Conservation (phyloP, 164 flowering plant species). For the Nymphaea colorata region DNA sequence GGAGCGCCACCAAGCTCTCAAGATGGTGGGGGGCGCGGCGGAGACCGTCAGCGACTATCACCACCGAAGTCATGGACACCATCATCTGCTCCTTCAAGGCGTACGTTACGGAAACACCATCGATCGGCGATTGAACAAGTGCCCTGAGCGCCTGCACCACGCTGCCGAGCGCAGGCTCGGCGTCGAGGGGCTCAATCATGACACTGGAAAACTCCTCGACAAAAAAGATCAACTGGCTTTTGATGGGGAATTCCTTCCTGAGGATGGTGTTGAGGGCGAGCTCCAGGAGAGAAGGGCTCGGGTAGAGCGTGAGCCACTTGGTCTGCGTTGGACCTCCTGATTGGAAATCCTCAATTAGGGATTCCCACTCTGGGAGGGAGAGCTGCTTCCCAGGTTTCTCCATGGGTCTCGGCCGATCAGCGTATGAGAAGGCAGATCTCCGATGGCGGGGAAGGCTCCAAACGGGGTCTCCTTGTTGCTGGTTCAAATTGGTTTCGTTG, state of each 20-base stretch:
- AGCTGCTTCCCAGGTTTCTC: slow-evolving; percentile 33
- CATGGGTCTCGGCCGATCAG: background rate
- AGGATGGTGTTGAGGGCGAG: slow-evolving; percentile 39
- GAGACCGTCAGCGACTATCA: slow-evolving; percentile 20
- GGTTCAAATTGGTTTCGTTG: too few relatives aligned
- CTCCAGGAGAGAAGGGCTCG: slow-evolving; percentile 32
- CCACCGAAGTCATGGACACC: slow-evolving; percentile 45
- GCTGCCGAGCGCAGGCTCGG: slow-evolving; percentile 14
- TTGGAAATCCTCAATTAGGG: slow-evolving; percentile 70
- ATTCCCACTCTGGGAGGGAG: slow-evolving; percentile 63
- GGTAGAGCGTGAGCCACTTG: slow-evolving; percentile 28
- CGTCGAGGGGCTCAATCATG: slow-evolving; percentile 9
- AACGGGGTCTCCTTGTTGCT: too few relatives aligned
- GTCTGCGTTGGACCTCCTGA: slow-evolving; percentile 25
- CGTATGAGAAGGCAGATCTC: too few relatives aligned
- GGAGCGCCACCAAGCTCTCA: slow-evolving; percentile 42
- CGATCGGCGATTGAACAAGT: slow-evolving; percentile 54
- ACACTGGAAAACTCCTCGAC: slow-evolving; percentile 32
- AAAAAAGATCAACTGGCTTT: slow-evolving; percentile 42
- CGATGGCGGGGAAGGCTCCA: too few relatives aligned
- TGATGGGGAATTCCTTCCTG: slow-evolving; percentile 39
- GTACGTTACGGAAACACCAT: slow-evolving; percentile 24
- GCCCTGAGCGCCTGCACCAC: slow-evolving; percentile 48
- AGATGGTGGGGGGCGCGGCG: slow-evolving; percentile 9
- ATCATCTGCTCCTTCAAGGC: slow-evolving; percentile 61